phyloP scores from a whole-genome alignment of 2,329 filamentous ascomycete genomes.

The Fusarium sp. region DNA sequence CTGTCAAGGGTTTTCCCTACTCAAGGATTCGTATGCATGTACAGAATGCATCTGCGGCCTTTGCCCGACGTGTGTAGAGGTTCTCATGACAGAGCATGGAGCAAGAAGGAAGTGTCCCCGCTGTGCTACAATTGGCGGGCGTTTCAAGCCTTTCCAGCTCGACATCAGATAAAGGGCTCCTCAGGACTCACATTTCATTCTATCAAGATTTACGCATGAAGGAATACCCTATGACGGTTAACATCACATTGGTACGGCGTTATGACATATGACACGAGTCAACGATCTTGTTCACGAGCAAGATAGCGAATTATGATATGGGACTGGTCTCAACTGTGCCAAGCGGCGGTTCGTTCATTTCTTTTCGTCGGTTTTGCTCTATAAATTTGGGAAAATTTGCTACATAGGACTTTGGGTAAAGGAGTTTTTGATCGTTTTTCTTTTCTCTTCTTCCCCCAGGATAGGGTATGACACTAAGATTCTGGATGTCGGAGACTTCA shows the following conservation, averaged over 20 bases:
- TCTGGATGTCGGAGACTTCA: conserved; percentile 17
- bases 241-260: conserved; percentile 46
- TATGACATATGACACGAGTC: conserved; percentile 44
- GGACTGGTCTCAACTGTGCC: conserved; percentile 29
- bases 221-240: conserved; percentile 30
- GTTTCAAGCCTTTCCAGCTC: conserved; percentile 87
- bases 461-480: neutral
- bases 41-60: conserved; percentile 96
- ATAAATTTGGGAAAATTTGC: conserved; percentile 31
- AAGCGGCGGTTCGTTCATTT: conserved; percentile 39
- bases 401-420: conserved; percentile 42
- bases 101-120: conserved; percentile 81
- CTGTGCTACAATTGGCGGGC: conserved; percentile 81
- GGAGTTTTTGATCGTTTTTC: conserved; percentile 40
- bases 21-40: conserved; percentile 91
- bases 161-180: conserved; percentile 73
- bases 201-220: conserved; percentile 19
- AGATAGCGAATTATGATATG: conserved; percentile 40
- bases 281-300: conserved; percentile 39
- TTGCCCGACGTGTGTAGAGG: conserved; percentile 87
- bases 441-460: conserved; percentile 10
- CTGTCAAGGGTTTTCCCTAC: conserved; percentile 79
- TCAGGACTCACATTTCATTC: conserved; percentile 37
- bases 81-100: conserved; percentile 80
- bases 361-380: conserved; percentile 21